Percentiles rank a stretch among this genome's conserved stretches.
Evolutionary conservation across 2,329 filamentous ascomycete species (phyloP).

Genomic region (Ophiostoma triangulosporum): DNA sequence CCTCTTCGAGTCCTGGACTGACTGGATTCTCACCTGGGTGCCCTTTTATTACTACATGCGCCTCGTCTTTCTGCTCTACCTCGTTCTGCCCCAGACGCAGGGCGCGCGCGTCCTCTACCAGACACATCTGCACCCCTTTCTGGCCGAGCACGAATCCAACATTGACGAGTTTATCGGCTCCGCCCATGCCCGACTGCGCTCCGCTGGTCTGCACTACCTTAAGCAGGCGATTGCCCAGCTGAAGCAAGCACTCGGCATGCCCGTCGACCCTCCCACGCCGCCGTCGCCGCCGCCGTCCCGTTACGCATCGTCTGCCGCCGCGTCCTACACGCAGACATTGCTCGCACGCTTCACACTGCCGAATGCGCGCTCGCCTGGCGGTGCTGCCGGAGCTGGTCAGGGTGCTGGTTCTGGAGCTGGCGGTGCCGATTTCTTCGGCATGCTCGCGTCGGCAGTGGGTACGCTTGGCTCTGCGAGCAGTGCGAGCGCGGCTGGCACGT

Average conservation of each 20-base stretch:
- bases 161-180: slow-evolving; percentile 85
- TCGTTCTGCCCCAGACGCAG: slow-evolving; percentile 95
- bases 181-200: slow-evolving; percentile 63
- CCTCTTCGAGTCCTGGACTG: slow-evolving; percentile 73
- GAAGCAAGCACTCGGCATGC: slow-evolving; percentile 65
- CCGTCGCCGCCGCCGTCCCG: slow-evolving; percentile 23
- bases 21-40: slow-evolving; percentile 78
- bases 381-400: slow-evolving; percentile 5
- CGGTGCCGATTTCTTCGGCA: slow-evolving; percentile 55
- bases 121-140: slow-evolving; percentile 73
- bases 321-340: slow-evolving; percentile 64
- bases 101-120: slow-evolving; percentile 80
- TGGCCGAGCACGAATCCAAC: slow-evolving; percentile 69
- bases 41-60: slow-evolving; percentile 92
- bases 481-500: slow-evolving; percentile 20
- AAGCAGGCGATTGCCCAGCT: slow-evolving; percentile 57
- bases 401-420: not conserved
- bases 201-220: slow-evolving; percentile 63
- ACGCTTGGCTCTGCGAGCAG: slow-evolving; percentile 32
- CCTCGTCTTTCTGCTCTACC: slow-evolving; percentile 76
- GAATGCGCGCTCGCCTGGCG: slow-evolving; percentile 42
- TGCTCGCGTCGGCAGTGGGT: slow-evolving; percentile 62
- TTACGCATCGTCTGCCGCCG: slow-evolving; percentile 16
- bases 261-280: slow-evolving; percentile 33
- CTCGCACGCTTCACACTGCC: slow-evolving; percentile 81